These are phyloP conservation scores for Microcyclospora tardicrescens DNA, from an alignment of 2,329 filamentous ascomycete species.

Conservation along the genomic window DNA sequence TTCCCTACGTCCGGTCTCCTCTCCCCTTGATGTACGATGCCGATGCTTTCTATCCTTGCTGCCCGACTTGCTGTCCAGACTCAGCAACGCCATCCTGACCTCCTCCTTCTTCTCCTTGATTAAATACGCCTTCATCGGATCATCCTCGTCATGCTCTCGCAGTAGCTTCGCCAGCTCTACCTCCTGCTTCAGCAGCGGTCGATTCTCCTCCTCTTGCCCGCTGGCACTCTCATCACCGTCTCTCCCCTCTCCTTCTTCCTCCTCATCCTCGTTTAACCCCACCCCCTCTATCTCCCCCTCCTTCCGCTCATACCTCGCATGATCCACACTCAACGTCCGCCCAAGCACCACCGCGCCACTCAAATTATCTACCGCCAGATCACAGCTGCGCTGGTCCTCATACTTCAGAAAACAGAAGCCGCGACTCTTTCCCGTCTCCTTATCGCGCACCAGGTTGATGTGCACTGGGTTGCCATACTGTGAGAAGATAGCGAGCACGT, in stretches of 20 bases:
- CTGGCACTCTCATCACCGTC: constrained; percentile 31
- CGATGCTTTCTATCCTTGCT: constrained; percentile 28
- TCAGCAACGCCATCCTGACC: constrained; percentile 55
- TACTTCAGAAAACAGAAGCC: constrained; percentile 97
- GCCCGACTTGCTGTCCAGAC: constrained; percentile 39
- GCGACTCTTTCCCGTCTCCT: constrained; percentile 87
- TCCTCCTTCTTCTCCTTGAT: constrained; percentile 87
- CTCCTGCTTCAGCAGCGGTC: constrained; percentile 68
- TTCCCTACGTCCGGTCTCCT: constrained; percentile 9
- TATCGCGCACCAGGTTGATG: constrained; percentile 83
- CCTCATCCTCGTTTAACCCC: constrained; percentile 37
- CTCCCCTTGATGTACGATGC: constrained; percentile 23
- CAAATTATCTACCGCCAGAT: constrained; percentile 91
- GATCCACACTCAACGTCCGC: constrained; percentile 73
- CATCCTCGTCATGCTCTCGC: constrained; percentile 68
- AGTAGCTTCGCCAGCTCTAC: constrained; percentile 63
- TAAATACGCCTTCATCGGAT: constrained; percentile 90
- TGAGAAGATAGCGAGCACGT: constrained; percentile 91
- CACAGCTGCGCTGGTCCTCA: constrained; percentile 91
- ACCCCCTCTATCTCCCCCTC: constrained; percentile 47
- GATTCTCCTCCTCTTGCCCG: constrained; percentile 26
- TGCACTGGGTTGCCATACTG: constrained; percentile 93
- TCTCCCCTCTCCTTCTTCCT: constrained; percentile 32
- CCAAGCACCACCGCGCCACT: constrained; percentile 75
- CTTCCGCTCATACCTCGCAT: constrained; percentile 77